phyloP scores from a whole-genome alignment of 345 rosid species.

The Garcia nutans region DNA sequence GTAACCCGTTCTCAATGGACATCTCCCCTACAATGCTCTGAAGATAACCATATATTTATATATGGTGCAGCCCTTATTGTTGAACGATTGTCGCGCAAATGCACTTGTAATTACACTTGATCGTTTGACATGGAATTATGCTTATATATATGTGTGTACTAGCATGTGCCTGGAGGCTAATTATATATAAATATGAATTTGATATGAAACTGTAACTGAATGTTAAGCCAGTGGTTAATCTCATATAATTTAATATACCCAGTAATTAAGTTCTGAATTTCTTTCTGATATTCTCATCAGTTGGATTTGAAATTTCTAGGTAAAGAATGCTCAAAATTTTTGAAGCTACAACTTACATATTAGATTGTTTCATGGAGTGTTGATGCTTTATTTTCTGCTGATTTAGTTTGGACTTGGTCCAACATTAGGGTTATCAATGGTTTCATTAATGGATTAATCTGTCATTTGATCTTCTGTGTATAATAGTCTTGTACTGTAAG shows the following conservation, averaged over 20 bases:
- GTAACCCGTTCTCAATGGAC: conserved; percentile 82
- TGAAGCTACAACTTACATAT: too few relatives aligned
- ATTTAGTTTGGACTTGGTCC: too few relatives aligned
- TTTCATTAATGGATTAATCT: too few relatives aligned
- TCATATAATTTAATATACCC: neutral
- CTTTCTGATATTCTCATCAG: too few relatives aligned
- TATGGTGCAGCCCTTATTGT: neutral
- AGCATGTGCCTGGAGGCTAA: neutral
- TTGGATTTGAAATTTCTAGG: neutral
- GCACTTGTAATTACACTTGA: neutral
- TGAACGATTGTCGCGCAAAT: neutral
- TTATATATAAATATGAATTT: too few relatives aligned
- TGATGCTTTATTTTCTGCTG: too few relatives aligned
- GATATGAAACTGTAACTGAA: neutral
- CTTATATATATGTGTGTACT: neutral
- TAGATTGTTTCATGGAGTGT: too few relatives aligned
- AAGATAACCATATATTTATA: conserved; percentile 13
- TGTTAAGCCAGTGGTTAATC: neutral
- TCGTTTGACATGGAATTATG: conserved; percentile 3
- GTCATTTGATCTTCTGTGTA: too few relatives aligned
- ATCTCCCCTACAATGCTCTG: conserved; percentile 52
- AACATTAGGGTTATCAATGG: too few relatives aligned
- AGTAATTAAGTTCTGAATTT: too few relatives aligned
- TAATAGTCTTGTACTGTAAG: too few relatives aligned
- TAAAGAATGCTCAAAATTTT: too few relatives aligned